Evolutionary conservation across 2,329 filamentous ascomycete species (phyloP), one percentile per base, ranked within the genome.

Genomic region (Colletotrichum graminicola): DNA sequence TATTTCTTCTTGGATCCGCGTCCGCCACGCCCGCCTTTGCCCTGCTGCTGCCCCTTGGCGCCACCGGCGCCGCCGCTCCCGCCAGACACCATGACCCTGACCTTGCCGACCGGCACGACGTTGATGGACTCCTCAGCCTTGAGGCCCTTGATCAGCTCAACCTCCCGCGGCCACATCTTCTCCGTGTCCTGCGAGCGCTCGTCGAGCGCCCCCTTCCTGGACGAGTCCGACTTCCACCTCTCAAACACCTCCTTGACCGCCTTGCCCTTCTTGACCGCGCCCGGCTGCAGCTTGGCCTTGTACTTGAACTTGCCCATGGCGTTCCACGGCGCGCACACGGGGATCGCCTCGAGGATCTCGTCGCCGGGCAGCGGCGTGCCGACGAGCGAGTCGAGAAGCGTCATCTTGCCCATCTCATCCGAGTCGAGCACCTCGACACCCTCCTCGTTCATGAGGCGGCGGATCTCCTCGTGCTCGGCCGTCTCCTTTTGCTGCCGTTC

Each of bases 251-350:
- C 95, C 79, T 93, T 94, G 59, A 97, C 90, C 0, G 94, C 95
- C 80, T 98, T 98, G 12, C 96, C 95, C 83, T 97, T 97, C 86
- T 98, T 99, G 74, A 92, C 88, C 0, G 90, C 83, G 0, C 96
- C 96, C 0, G 96, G 96, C 82, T 98, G 96, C 76, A 99, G 81
- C 84, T 99, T 99, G 65, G 91, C 93, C 81, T 97, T 97, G 85
- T 98, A 98, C 82, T 98, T 98, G 82, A 92, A 93, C 67, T 88
- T 89, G 2, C 82, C 85, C 75, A 92, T 82, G 1, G 91, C 90
- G 32, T 81, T 83, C 86, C 90, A 92, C 2, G 91, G 91, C 5
- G 88, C 91, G 76, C 91, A 92, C 3, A 92, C 82, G 1, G 89
- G 88, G 1, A 92, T 83, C 0, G 84, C 86, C 75, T 92, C 90